Evolutionary conservation across 805 yeast genomes (phyloP), one percentile per base, ranked within the genome.

Genomic region (Trichomonascus vanleenenianus): DNA sequence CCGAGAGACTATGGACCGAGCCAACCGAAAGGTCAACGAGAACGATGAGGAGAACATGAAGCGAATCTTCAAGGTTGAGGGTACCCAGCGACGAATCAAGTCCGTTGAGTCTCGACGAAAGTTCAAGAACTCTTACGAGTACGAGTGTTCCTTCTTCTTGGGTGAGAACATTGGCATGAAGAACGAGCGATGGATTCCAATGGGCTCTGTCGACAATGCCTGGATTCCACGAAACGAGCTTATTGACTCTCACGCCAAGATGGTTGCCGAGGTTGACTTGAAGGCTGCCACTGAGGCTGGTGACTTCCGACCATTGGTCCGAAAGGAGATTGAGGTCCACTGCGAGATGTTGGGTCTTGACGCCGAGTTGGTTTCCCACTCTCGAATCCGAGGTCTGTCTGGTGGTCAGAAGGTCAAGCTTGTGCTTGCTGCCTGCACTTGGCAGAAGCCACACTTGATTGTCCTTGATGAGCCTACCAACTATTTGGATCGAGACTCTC

Each of bases 341-440:
- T 93, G 98, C 79, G 80, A 89, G 62, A 85, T 88, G 91, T 79
- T 93, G 75, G 98, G 98, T 78, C 79, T 93, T 70, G 98, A 93
- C 59, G 82, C 97, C 65, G 98, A 93, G 79, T 83, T 93, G 75
- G 98, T 93, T 73, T 86, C 98, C 52, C 99, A 93, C 83, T 89
- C 98, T 61, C 91, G 97, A 81, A 93, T 93, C 74, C 89, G 97
- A 81, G 97, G 98, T 85, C 81, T 93, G 67, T 93, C 98, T 62
- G 98, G 98, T 84, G 98, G 98, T 79, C 98, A 93, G 81, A 93
- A 93, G 83, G 98, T 93, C 75, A 93, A 93, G 79, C 85, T 93
- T 71, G 98, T 93, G 66, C 78, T 93, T 66, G 99, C 99, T 74
- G 98, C 97, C 74, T 87, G 97, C 83, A 89, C 97, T 51, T 93